Conservation (phyloP, 2,329 filamentous ascomycete species). For the Paradendryphiella salina region DNA sequence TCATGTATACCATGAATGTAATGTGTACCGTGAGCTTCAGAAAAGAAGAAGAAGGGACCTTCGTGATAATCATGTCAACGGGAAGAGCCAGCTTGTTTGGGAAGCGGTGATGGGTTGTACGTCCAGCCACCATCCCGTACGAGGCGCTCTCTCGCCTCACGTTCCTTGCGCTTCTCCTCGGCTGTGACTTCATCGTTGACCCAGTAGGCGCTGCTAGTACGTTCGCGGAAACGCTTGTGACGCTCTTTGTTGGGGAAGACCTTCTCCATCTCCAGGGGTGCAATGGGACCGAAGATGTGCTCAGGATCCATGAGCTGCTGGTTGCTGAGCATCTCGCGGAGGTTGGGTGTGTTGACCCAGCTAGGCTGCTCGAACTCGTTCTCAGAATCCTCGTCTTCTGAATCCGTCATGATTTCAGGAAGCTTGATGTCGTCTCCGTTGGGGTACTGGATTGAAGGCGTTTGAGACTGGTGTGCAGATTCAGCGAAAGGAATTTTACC, state of each 20-base stretch:
- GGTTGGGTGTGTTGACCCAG: conserved; percentile 87
- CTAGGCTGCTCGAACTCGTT: conserved; percentile 69
- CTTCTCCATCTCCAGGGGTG: conserved; percentile 90
- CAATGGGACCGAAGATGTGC: conserved; percentile 84
- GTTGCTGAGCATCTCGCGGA: conserved; percentile 72
- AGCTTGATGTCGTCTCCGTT: conserved; percentile 90
- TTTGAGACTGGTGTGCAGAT: conserved; percentile 57
- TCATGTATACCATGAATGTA: too few relatives aligned
- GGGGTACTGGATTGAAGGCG: conserved; percentile 73
- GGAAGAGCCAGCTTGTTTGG: conserved; percentile 24
- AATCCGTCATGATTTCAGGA: conserved; percentile 93
- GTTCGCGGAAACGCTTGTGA: conserved; percentile 82
- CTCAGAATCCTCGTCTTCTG: conserved; percentile 77
- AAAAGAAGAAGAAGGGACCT: too few relatives aligned
- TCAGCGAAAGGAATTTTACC: conserved; percentile 89
- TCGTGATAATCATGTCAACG: conserved; percentile 6
- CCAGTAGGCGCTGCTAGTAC: conserved; percentile 96
- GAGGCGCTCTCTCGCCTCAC: conserved; percentile 76
- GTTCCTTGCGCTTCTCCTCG: conserved; percentile 80
- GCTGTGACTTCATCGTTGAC: conserved; percentile 80
- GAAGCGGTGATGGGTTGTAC: conserved; percentile 42
- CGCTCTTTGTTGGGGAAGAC: conserved; percentile 80
- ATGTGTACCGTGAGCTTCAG: too few relatives aligned
- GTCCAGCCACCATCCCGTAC: conserved; percentile 81
- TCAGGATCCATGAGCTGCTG: conserved; percentile 88